A percentile compares a stretch with the other conserved stretches of the same genome.
Conservation (phyloP, 495 filamentous ascomycete species). For the Aspergillus hancockii region DNA sequence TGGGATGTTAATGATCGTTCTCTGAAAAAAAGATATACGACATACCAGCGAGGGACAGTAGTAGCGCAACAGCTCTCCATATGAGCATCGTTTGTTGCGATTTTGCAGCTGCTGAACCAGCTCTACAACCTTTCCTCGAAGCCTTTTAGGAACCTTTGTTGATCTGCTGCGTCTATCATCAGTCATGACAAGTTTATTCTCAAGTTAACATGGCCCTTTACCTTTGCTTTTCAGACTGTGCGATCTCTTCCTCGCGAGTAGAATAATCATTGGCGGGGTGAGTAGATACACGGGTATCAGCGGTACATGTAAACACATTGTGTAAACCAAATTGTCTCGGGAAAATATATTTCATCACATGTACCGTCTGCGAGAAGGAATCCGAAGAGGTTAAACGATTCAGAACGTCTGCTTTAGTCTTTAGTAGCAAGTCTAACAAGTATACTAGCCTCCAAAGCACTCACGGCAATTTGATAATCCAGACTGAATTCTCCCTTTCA, state of each 20-base stretch:
- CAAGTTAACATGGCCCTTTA: background rate
- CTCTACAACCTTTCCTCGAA: constrained; percentile 60
- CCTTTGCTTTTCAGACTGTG: constrained; percentile 23
- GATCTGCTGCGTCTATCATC: constrained; percentile 11
- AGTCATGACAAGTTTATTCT: background rate
- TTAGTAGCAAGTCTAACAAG: background rate
- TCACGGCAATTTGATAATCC: constrained; percentile 81
- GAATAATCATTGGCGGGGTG: constrained; percentile 81
- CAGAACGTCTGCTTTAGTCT: constrained; percentile 66
- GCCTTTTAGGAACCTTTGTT: constrained; percentile 68
- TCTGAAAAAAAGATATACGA: background rate
- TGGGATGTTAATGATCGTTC: constrained; percentile 20
- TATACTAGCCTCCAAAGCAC: constrained; percentile 30
- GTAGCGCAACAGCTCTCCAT: constrained; percentile 70
- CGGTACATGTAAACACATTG: constrained; percentile 79
- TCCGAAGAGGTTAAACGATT: constrained; percentile 64
- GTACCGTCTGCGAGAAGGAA: constrained; percentile 56
- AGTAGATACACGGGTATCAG: constrained; percentile 62
- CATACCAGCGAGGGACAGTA: constrained; percentile 70
- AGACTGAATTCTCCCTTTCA: constrained; percentile 64
- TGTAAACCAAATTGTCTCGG: constrained; percentile 86
- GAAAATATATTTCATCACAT: constrained; percentile 90
- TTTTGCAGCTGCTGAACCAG: constrained; percentile 70
- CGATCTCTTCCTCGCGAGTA: constrained; percentile 80
- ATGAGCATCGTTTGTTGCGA: constrained; percentile 73